phyloP scores from a whole-genome alignment of 495 filamentous ascomycete species.

The Penicillium malachiteum region DNA sequence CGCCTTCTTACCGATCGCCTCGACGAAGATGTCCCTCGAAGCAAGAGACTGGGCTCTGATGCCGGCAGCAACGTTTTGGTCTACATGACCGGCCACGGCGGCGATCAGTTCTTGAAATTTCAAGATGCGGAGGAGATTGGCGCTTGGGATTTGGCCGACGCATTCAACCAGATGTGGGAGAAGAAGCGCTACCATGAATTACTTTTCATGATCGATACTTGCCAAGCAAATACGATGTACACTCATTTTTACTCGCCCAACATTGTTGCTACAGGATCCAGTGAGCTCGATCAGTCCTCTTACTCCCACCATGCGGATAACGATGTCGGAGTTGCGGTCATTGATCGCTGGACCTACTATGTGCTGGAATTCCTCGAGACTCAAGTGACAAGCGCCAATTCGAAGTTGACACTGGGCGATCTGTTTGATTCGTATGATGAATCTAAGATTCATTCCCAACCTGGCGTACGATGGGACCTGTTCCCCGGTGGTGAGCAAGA shows the following conservation, averaged over 20 bases:
- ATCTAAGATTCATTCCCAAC: conserved; percentile 87
- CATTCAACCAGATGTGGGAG: conserved; percentile 99
- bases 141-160: conserved; percentile 92
- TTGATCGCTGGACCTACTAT: conserved; percentile 98
- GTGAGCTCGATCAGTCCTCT: conserved; percentile 87
- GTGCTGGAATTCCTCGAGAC: conserved; percentile 96
- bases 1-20: conserved; percentile 90
- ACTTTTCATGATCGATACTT: conserved; percentile 99
- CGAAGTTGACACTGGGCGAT: conserved; percentile 85
- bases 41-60: conserved; percentile 88
- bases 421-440: conserved; percentile 95
- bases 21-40: conserved; percentile 87
- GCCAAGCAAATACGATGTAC: conserved; percentile 99
- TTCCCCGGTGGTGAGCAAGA: conserved; percentile 77
- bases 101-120: conserved; percentile 98
- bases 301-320: conserved; percentile 98
- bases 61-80: conserved; percentile 94
- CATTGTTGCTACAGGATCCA: conserved; percentile 92
- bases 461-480: conserved; percentile 91
- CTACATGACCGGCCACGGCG: conserved; percentile 98
- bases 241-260: conserved; percentile 95
- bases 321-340: conserved; percentile 96
- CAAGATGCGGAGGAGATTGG: conserved; percentile 98
- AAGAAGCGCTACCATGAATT: conserved; percentile 96
- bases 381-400: conserved; percentile 76